These are phyloP conservation scores for Phallus indusiatus DNA, from an alignment of 768 basidiomycete genomes.

Conservation along the genomic window DNA sequence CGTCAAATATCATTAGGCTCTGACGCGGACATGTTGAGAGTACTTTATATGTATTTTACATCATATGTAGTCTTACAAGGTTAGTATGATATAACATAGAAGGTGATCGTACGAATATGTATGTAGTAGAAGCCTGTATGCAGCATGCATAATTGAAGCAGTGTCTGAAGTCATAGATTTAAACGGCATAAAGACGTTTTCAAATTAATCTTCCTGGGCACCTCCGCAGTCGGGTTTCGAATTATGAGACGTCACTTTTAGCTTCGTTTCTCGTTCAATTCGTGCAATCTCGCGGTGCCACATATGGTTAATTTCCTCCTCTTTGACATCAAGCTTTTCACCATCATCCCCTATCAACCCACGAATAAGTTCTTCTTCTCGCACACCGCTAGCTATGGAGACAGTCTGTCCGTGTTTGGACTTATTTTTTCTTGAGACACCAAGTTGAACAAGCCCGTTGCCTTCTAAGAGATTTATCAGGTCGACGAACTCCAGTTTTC, in stretches of 20 bases:
- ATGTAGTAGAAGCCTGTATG: background rate
- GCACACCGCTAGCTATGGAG: background rate
- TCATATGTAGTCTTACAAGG: background rate
- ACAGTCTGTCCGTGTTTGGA: slow-evolving; percentile 7
- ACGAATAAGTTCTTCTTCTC: slow-evolving; percentile 11
- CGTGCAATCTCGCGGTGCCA: slow-evolving; percentile 9
- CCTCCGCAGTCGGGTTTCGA: slow-evolving; percentile 8
- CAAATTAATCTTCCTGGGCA: slow-evolving; percentile 8
- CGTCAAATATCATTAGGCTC: background rate
- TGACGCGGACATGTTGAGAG: background rate
- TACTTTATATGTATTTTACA: background rate
- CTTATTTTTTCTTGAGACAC: background rate
- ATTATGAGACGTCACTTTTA: background rate
- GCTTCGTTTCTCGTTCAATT: slow-evolving; percentile 8
- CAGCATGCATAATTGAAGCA: background rate
- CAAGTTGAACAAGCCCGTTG: slow-evolving; percentile 47
- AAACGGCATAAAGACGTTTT: background rate
- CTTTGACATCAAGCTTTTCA: slow-evolving; percentile 2
- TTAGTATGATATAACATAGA: background rate
- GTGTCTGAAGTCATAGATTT: background rate
- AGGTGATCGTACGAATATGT: too few species aligned
- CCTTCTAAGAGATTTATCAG: slow-evolving; percentile 66
- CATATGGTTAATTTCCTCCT: slow-evolving; percentile 9
- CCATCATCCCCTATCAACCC: slow-evolving; percentile 8
- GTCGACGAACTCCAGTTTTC: slow-evolving; percentile 69